Conservation (phyloP, 2,329 filamentous ascomycete species). For the Ascochyta rabiei region DNA sequence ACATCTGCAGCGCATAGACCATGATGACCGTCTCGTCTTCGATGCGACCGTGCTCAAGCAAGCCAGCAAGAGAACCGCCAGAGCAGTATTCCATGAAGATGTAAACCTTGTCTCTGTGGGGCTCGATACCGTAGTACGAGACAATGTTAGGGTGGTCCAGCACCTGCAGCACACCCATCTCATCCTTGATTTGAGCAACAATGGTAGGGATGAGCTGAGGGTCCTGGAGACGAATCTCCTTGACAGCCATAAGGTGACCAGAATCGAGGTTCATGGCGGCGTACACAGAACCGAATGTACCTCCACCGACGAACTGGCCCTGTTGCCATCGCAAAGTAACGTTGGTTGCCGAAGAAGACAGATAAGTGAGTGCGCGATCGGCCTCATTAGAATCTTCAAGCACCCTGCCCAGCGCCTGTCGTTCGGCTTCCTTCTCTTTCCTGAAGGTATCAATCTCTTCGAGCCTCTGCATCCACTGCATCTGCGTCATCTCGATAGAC, state of each 20-base stretch:
- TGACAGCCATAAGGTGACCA: conserved; percentile 96
- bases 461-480: conserved; percentile 76
- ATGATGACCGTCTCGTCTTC: conserved; percentile 98
- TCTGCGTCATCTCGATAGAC: conserved; percentile 73
- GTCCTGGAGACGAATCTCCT: conserved; percentile 96
- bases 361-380: conserved; percentile 89
- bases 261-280: conserved; percentile 97
- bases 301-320: conserved; percentile 96
- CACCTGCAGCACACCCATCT: conserved; percentile 95
- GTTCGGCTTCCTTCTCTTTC: conserved; percentile 79
- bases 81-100: conserved; percentile 99
- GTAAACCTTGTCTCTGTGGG: conserved; percentile 98
- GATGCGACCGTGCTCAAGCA: conserved; percentile 94
- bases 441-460: conserved; percentile 77
- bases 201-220: conserved; percentile 95
- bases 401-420: conserved; percentile 86
- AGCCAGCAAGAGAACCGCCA: conserved; percentile 84
- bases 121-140: conserved; percentile 96
- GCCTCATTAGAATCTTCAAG: conserved; percentile 95
- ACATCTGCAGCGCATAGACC: conserved; percentile 91
- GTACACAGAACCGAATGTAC: conserved; percentile 97
- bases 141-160: conserved; percentile 98
- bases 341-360: conserved; percentile 93
- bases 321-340: conserved; percentile 97
- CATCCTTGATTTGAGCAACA: conserved; percentile 90